Conservation (phyloP, 345 rosid species). For the Eutrema japonicum region DNA sequence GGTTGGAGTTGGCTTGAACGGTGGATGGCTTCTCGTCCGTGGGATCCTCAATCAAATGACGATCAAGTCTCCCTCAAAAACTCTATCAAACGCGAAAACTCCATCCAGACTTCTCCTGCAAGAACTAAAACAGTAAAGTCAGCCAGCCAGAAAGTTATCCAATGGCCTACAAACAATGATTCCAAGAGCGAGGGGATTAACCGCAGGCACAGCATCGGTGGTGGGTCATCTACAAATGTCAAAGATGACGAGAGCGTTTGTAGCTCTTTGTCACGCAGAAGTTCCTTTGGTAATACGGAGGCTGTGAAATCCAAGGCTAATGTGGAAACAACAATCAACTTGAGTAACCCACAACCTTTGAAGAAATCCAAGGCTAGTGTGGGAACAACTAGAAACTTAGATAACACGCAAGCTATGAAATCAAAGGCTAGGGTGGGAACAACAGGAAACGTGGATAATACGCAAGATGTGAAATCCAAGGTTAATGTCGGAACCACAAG, state of each 20-base stretch:
- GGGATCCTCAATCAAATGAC: slow-evolving; percentile 41
- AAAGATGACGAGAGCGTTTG: slow-evolving; percentile 42
- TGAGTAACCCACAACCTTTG: background rate
- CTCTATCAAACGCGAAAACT: slow-evolving; percentile 28
- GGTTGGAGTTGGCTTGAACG: slow-evolving; percentile 49
- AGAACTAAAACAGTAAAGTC: slow-evolving; percentile 32
- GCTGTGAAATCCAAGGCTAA: slow-evolving; percentile 22
- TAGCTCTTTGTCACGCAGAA: slow-evolving; percentile 34
- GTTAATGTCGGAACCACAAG: slow-evolving; percentile 17
- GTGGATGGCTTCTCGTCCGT: slow-evolving; percentile 50
- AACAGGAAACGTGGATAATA: slow-evolving; percentile 6
- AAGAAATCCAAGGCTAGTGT: slow-evolving; percentile 17
- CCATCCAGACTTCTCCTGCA: slow-evolving; percentile 38
- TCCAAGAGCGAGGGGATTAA: slow-evolving; percentile 15
- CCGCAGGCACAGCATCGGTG: slow-evolving; percentile 32
- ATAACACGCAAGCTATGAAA: slow-evolving; percentile 19
- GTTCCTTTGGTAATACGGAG: slow-evolving; percentile 30
- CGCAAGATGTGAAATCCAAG: slow-evolving; percentile 26
- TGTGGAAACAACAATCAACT: slow-evolving; percentile 6
- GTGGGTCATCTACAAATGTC: slow-evolving; percentile 28
- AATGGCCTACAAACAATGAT: slow-evolving; percentile 27
- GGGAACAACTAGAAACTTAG: slow-evolving; percentile 16
- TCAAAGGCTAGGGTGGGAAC: slow-evolving; percentile 1
- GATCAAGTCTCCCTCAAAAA: slow-evolving; percentile 12
- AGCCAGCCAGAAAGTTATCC: slow-evolving; percentile 30